Conservation (phyloP, 106 monocot species). For the Agapanthus africanus region DNA sequence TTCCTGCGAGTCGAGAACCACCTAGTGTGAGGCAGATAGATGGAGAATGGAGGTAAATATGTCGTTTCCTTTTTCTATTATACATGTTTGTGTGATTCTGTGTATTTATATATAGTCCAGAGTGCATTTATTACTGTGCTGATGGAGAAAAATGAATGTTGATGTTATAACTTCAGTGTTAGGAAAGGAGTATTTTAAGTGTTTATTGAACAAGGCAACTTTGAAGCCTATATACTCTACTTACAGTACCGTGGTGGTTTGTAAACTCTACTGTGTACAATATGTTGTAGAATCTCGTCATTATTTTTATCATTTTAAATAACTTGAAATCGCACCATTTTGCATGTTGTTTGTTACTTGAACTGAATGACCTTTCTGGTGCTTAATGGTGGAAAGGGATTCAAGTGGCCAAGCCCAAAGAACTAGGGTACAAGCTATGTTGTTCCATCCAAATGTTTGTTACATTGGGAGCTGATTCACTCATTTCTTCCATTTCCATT, state of each 20-base stretch:
- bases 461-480: no score
- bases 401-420: no score
- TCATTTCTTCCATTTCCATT: no score
- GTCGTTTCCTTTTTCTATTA: not conserved
- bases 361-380: no score
- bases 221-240: not conserved
- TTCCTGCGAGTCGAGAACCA: conserved; percentile 76
- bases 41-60: conserved; percentile 90
- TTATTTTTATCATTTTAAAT: no score
- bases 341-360: no score
- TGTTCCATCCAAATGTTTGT: no score
- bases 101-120: not conserved
- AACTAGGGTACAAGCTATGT: no score
- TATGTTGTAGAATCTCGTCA: no score
- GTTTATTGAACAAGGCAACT: not conserved
- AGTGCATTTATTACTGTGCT: not conserved
- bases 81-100: not conserved
- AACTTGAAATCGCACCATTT: no score
- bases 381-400: no score
- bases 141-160: not conserved
- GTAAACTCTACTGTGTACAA: not conserved
- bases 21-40: conserved; percentile 89
- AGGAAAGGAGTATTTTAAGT: not conserved
- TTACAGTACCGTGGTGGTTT: not conserved
- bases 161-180: not conserved